Base-by-base conservation (phyloP, 768 basidiomycete species). In the Phallus indusiatus region DNA sequence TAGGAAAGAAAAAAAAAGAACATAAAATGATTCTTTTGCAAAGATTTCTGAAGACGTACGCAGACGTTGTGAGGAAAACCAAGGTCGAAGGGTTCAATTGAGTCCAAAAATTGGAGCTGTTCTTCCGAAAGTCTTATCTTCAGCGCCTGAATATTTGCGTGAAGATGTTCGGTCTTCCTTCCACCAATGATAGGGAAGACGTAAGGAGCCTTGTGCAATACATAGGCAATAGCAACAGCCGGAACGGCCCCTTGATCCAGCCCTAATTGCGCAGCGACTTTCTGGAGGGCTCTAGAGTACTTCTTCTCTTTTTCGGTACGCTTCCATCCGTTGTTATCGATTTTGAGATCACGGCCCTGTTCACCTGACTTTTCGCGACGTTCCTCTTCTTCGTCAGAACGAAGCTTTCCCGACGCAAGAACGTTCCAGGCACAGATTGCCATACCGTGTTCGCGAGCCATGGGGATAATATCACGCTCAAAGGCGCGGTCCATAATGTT, bases 381-480 rank as follows among this genome's bases (percentile, higher is more conserved):
- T 36, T 68, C 66, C 36, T 75, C 75, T 60, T 76, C 75, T 0
- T 63, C 72, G 48, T 76, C 73, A 0, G 73, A 71, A 47, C 72
- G 70, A 56, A 77, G 69, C 62, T 70, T 71, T 11, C 77, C 78
- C 17, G 51, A 68, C 8, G 67, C 75, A 24, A 78, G 64, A 2
- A 75, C 74, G 22, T 69, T 70, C 75, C 74, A 79, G 5, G 76
- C 75, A 1, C 75, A 74, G 42, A 77, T 63, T n/a, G 74, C 74
- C 60, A 76, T 66, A 28, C 73, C 64, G 35, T 66, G 66, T 36
- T 63, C 24, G 54, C 24, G 60, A 33, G 67, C 69, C 74, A 74
- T 75, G 7, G 73, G 73, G 59, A 76, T 69, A 59, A 77, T 71
- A 17, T 76, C 75, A 9, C 74, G 68, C 64, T 76, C 76, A 35